A percentile compares a stretch with the other conserved stretches of the same genome.
Conservation (phyloP, 2,329 filamentous ascomycete genomes). For the Magnaporthiopsis poae region DNA sequence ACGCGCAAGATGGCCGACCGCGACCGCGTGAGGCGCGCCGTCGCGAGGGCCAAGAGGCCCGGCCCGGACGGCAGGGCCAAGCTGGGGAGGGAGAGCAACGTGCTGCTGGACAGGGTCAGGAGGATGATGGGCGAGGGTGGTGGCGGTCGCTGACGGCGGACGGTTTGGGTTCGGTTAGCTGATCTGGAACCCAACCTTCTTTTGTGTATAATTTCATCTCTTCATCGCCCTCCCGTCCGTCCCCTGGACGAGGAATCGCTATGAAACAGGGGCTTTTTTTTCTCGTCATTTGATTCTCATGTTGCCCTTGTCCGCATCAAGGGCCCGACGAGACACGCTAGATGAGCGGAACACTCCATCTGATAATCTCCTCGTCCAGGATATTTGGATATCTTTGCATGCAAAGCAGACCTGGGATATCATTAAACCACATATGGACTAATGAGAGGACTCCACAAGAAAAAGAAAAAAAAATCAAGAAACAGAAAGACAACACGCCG, state of each 20-base stretch:
- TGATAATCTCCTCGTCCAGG: not conserved
- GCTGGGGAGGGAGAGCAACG: constrained; percentile 68
- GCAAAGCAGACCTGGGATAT: not conserved
- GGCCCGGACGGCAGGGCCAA: constrained; percentile 61
- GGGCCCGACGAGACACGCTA: not conserved
- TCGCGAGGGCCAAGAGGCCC: constrained; percentile 60
- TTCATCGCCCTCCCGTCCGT: too few species aligned
- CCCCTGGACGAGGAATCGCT: too few species aligned
- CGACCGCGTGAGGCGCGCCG: constrained; percentile 53
- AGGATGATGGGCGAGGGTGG: constrained; percentile 47
- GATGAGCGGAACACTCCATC: too few species aligned
- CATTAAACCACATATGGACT: constrained; percentile 1
- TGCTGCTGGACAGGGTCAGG: constrained; percentile 70
- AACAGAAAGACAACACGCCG: constrained; percentile 13
- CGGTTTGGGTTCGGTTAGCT: too few species aligned
- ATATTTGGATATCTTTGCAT: not conserved
- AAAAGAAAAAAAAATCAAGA: constrained; percentile 4
- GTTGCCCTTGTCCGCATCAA: too few species aligned
- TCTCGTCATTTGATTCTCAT: too few species aligned
- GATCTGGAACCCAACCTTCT: too few species aligned
- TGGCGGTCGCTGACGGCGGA: not conserved
- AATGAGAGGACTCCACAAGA: not conserved
- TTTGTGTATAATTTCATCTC: too few species aligned
- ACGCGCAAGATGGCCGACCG: constrained; percentile 57
- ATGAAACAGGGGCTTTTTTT: too few species aligned